Base-by-base conservation (phyloP, 2,329 filamentous ascomycete species). In the Neonectria sp. region DNA sequence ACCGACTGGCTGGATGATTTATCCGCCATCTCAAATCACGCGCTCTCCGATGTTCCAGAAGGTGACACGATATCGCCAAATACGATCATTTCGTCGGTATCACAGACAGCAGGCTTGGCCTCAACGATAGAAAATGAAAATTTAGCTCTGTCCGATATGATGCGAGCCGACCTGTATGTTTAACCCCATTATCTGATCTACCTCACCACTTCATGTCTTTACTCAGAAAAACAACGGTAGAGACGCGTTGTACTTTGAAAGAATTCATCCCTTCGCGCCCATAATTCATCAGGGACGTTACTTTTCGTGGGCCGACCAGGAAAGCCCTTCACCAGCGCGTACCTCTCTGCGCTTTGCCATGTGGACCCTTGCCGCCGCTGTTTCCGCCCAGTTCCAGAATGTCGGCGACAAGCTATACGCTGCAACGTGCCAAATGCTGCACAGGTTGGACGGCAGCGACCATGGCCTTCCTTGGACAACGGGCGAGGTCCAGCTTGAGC, bases 181-280 rank as follows among this genome's bases (percentile, higher is more conserved):
- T 11, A 43, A 43, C 37, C 37, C 37, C 37, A 11, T n/a, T 6
- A n/a, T 43, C 37, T 17, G 37, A n/a, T n/a, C 9, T 13, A 43
- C 11, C 8, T 43, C 37, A 13, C 37, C 37, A n/a, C 37, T 43
- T 9, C 13, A 43, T 43, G 37, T 13, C 17, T 43, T 43, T 43
- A 11, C 37, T 43, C 9, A 43, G 15, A 43, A 43, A 43, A 43
- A 43, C 37, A 43, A 43, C 37, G 37, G 37, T 13, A 46, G 43
- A 46, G 43, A 46, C 21, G n/a, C 17, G 43, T n/a, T 46, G 15
- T 46, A 46, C 21, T 46, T 46, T 21, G 43, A 46, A 46, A 21
- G 43, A 24, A 46, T 46, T 46, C 43, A 46, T 46, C 43, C 43
- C 17, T 21, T 46, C n/a, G 43, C 43, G 43, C 43, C 43, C 43